These are phyloP conservation scores for Solioccasus polychromus DNA, from an alignment of 768 basidiomycete genomes.

Conservation along the genomic window DNA sequence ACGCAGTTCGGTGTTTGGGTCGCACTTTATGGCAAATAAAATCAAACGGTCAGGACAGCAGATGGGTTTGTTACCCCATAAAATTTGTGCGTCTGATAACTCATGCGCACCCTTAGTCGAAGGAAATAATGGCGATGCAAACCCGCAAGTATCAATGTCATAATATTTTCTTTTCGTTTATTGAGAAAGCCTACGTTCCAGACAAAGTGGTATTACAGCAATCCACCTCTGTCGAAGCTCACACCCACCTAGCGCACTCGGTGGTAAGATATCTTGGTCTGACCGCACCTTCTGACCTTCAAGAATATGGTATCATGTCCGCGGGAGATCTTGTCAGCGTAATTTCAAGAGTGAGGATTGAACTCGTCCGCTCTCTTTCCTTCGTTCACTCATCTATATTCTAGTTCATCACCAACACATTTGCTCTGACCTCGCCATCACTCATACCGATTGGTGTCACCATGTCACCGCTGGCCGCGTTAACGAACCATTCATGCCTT, in stretches of 20 bases:
- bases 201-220: conserved; percentile 54
- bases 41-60: conserved; percentile 49
- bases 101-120: conserved; percentile 40
- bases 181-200: conserved; percentile 24
- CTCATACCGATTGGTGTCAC: conserved; percentile 80
- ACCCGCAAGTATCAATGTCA: conserved; percentile 55
- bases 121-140: conserved; percentile 66
- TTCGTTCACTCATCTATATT: conserved; percentile 1
- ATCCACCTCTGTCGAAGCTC: conserved; percentile 48
- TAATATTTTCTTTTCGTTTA: not conserved
- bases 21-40: conserved; percentile 68
- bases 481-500: conserved; percentile 86
- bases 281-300: conserved; percentile 55
- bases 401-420: conserved; percentile 90
- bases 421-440: conserved; percentile 77
- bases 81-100: not conserved
- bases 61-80: conserved; percentile 49
- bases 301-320: conserved; percentile 52
- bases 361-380: not conserved
- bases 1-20: conserved; percentile 77
- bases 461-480: conserved; percentile 75
- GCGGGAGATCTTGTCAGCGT: conserved; percentile 65
- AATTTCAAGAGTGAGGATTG: conserved; percentile 59
- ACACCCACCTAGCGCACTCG: conserved; percentile 71
- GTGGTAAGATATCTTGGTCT: conserved; percentile 69